Conservation (phyloP, 2,329 filamentous ascomycete species). For the Penicillium brevicompactum region DNA sequence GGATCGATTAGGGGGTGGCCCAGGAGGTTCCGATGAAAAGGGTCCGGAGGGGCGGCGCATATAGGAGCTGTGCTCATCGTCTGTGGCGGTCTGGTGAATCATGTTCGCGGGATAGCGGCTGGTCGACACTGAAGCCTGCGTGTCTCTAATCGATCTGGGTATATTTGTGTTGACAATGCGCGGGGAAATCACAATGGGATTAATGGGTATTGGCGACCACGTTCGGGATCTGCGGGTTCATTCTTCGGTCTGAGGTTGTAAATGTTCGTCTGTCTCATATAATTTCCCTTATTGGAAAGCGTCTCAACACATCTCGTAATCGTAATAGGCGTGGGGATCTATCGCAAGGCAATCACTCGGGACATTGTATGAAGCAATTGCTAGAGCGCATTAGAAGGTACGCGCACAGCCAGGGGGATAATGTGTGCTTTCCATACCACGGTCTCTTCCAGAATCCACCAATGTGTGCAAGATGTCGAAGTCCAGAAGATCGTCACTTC, state of each 20-base stretch:
- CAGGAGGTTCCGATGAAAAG: slow-evolving; percentile 12
- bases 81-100: slow-evolving; percentile 27
- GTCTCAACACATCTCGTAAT: slow-evolving; percentile 16
- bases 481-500: neutral
- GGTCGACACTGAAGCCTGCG: too few relatives aligned
- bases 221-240: slow-evolving; percentile 12
- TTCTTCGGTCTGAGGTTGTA: slow-evolving; percentile 8
- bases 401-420: neutral
- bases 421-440: neutral
- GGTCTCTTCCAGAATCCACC: neutral
- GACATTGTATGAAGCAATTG: slow-evolving; percentile 17
- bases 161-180: slow-evolving; percentile 2
- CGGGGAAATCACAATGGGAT: slow-evolving; percentile 1
- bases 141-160: too few relatives aligned
- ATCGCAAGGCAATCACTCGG: slow-evolving; percentile 12
- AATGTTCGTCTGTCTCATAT: slow-evolving; percentile 2
- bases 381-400: slow-evolving; percentile 1
- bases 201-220: slow-evolving; percentile 10
- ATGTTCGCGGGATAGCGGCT: slow-evolving; percentile 16
- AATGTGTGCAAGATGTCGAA: neutral
- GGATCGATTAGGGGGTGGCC: slow-evolving; percentile 17
- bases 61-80: slow-evolving; percentile 27
- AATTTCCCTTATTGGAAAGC: neutral
- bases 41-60: slow-evolving; percentile 20
- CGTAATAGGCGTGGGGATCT: slow-evolving; percentile 1